Percentiles rank a stretch among this genome's conserved stretches.
Evolutionary conservation across 805 yeast genomes (phyloP).

Genomic region (Phaffomyces antillensis): DNA sequence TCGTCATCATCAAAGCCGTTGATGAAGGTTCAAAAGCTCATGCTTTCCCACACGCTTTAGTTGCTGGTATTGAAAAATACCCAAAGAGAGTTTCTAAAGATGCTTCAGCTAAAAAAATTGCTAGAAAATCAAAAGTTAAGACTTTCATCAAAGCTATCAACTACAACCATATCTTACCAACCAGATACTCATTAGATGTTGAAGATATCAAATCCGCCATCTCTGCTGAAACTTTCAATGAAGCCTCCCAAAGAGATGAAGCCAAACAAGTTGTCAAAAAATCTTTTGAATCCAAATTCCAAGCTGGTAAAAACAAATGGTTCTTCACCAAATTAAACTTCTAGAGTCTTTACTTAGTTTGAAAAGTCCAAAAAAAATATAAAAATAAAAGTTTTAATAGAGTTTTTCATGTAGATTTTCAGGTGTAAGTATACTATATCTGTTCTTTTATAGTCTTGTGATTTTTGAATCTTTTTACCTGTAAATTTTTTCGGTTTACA

Average conservation of each 20-base stretch:
- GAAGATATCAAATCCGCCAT: slow-evolving; percentile 90
- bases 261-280: slow-evolving; percentile 98
- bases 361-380: not conserved
- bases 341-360: slow-evolving; percentile 30
- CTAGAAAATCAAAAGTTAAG: slow-evolving; percentile 97
- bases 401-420: not conserved
- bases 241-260: slow-evolving; percentile 97
- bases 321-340: slow-evolving; percentile 97
- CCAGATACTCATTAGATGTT: slow-evolving; percentile 97
- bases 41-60: slow-evolving; percentile 99
- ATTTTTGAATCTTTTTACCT: too few relatives aligned
- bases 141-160: slow-evolving; percentile 98
- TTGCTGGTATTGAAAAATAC: slow-evolving; percentile 98
- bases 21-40: slow-evolving; percentile 98
- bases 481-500: not conserved
- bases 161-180: slow-evolving; percentile 99
- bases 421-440: not conserved
- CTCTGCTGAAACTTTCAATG: slow-evolving; percentile 88
- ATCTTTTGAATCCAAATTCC: slow-evolving; percentile 99
- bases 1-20: slow-evolving; percentile 95
- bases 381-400: not conserved
- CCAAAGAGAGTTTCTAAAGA: slow-evolving; percentile 95
- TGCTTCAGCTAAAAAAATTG: slow-evolving; percentile 93
- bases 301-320: slow-evolving; percentile 99
- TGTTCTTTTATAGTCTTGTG: too few relatives aligned